Percentiles rank a stretch among this genome's conserved stretches.
These are phyloP conservation scores for Haplosporangium sp. DNA, from an alignment of 371 early-diverging fungal species.

Conservation along the genomic window DNA sequence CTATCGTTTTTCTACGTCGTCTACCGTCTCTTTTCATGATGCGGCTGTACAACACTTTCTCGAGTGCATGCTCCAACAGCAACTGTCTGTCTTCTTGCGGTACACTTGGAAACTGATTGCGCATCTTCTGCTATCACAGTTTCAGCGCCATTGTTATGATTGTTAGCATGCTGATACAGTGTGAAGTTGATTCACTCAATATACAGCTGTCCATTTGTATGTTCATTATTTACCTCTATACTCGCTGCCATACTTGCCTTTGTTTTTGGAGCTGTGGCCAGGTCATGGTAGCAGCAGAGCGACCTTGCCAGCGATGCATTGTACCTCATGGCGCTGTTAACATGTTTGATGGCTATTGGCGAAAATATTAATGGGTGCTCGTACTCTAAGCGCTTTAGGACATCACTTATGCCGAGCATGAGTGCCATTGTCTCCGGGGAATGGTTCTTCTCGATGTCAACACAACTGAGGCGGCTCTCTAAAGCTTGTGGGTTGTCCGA, in stretches of 20 bases:
- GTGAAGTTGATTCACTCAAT: too few relatives aligned
- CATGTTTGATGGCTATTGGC: constrained; percentile 1
- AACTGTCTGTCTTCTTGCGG: background rate
- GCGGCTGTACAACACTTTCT: background rate
- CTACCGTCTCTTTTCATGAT: background rate
- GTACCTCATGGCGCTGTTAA: background rate
- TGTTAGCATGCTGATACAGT: too few relatives aligned
- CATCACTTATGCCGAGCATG: background rate
- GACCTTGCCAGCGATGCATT: constrained; percentile 5
- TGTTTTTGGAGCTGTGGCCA: background rate
- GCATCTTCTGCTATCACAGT: constrained; percentile 8
- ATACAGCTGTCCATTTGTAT: too few relatives aligned
- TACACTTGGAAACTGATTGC: constrained; percentile 7
- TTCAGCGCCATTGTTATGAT: too few relatives aligned
- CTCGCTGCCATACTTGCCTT: background rate
- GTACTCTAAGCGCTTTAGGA: background rate
- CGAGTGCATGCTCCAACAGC: constrained; percentile 18
- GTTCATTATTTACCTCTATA: constrained; percentile 11
- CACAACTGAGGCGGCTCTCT: background rate
- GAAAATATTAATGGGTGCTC: constrained; percentile 27
- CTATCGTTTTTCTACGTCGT: background rate
- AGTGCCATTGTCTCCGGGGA: constrained; percentile 11
- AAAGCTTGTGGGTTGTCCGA: background rate
- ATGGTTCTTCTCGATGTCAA: background rate
- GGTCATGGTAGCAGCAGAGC: constrained; percentile 4